phyloP scores from a whole-genome alignment of 2,329 filamentous ascomycete species.

The Cladosporium oxysporum region DNA sequence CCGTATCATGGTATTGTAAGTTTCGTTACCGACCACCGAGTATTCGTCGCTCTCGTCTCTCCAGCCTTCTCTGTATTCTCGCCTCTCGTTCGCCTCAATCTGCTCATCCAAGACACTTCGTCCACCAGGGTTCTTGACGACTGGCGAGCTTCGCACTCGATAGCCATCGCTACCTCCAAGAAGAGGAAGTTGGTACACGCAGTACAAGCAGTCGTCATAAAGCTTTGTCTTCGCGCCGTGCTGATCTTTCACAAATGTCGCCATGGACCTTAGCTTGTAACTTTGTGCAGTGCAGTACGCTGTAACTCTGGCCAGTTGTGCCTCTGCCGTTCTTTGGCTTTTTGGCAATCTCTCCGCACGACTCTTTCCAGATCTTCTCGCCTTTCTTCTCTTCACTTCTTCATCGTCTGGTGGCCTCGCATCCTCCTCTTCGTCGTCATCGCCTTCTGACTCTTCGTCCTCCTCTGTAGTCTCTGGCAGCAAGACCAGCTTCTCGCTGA shows the following conservation, averaged over 20 bases:
- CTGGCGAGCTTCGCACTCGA: constrained; percentile 83
- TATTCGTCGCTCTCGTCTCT: constrained; percentile 76
- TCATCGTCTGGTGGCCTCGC: constrained; percentile 65
- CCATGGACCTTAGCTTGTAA: constrained; percentile 86
- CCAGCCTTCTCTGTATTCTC: constrained; percentile 90
- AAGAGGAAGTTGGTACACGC: constrained; percentile 88
- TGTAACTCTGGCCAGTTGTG: constrained; percentile 81
- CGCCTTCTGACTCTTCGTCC: constrained; percentile 53
- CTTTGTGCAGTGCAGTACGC: constrained; percentile 95
- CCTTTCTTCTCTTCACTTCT: constrained; percentile 65
- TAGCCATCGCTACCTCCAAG: constrained; percentile 85
- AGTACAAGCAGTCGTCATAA: constrained; percentile 96
- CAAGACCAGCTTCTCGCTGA: constrained; percentile 94
- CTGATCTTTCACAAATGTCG: constrained; percentile 81
- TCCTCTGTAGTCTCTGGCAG: constrained; percentile 75
- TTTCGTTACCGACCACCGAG: constrained; percentile 35
- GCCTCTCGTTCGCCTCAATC: constrained; percentile 87
- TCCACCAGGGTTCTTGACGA: constrained; percentile 88
- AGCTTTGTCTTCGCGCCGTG: constrained; percentile 93
- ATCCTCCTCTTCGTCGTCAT: constrained; percentile 55
- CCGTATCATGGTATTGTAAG: constrained; percentile 19
- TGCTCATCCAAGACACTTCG: constrained; percentile 92
- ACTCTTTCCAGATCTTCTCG: constrained; percentile 70
- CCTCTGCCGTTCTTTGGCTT: constrained; percentile 70
- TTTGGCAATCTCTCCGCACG: constrained; percentile 94